Evolutionary conservation across 2,329 filamentous ascomycete genomes (phyloP).

Genomic region (Pseudocercospora eumusae): DNA sequence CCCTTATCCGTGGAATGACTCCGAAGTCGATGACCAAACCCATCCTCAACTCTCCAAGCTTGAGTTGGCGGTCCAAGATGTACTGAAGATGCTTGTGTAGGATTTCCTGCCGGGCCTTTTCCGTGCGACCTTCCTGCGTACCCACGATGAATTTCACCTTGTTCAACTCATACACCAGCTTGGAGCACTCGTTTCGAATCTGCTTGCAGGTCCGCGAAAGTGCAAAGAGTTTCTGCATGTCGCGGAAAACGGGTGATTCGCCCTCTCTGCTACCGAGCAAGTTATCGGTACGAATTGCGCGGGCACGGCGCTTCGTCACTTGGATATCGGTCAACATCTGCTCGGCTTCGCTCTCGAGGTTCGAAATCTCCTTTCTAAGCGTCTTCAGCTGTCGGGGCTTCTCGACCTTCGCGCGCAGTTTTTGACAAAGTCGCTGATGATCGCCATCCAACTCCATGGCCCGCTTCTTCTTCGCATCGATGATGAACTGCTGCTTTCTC

Average conservation of each 20-base stretch:
- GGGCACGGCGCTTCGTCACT: neutral
- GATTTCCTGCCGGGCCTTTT: neutral
- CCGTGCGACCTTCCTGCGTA: neutral
- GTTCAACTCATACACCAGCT: neutral
- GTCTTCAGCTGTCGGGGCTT: neutral
- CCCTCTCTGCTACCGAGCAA: neutral
- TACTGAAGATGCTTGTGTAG: neutral
- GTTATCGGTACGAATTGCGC: neutral
- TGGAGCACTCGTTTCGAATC: neutral
- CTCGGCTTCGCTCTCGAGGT: neutral
- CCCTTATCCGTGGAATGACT: neutral
- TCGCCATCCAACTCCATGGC: neutral
- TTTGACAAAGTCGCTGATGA: neutral
- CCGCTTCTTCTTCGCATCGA: neutral
- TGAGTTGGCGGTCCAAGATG: neutral
- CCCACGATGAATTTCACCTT: neutral
- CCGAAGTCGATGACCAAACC: neutral
- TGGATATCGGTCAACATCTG: neutral
- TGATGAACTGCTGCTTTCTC: neutral
- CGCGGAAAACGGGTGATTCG: neutral
- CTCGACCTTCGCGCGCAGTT: neutral
- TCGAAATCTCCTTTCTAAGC: neutral
- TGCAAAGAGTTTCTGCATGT: neutral
- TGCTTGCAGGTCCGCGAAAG: neutral
- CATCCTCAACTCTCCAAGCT: neutral